A percentile compares a stretch with the other conserved stretches of the same genome.
Conservation (phyloP, 805 yeast species). For the Metahyphopichia silvanorum region DNA sequence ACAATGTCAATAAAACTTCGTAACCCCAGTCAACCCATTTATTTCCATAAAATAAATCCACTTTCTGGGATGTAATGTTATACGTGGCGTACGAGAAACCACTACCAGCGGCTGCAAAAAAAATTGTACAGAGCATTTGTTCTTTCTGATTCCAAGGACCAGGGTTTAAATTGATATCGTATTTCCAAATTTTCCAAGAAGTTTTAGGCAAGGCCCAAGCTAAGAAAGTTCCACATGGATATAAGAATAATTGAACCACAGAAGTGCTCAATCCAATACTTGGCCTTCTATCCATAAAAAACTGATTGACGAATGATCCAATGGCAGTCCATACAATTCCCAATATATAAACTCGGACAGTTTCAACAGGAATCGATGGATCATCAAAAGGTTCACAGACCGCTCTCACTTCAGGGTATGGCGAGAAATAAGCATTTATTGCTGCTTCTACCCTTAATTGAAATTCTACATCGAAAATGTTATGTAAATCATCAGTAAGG, state of each 20-base stretch:
- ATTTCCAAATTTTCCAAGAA: conserved; percentile 16
- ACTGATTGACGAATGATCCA: conserved; percentile 53
- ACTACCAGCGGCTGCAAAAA: conserved; percentile 17
- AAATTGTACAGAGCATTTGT: conserved; percentile 41
- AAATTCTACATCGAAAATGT: neutral
- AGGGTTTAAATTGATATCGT: conserved; percentile 26
- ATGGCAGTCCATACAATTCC: conserved; percentile 49
- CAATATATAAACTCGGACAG: conserved; percentile 47
- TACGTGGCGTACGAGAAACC: conserved; percentile 12
- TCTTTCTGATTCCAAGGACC: conserved; percentile 44
- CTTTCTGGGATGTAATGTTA: conserved; percentile 18
- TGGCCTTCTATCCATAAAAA: conserved; percentile 53
- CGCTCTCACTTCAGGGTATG: conserved; percentile 28
- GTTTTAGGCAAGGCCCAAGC: conserved; percentile 34
- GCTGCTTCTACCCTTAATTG: conserved; percentile 41
- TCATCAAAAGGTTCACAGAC: conserved; percentile 31
- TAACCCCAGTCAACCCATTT: conserved; percentile 20
- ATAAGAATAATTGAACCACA: conserved; percentile 43
- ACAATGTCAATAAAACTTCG: conserved; percentile 18
- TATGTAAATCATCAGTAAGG: too few species aligned
- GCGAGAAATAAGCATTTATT: conserved; percentile 31
- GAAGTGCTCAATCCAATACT: conserved; percentile 38
- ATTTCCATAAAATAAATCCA: conserved; percentile 23
- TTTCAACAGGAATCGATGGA: conserved; percentile 33
- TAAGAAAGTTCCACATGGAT: conserved; percentile 39